Evolutionary conservation across 2,329 filamentous ascomycete genomes (phyloP).

Genomic region (Juglanconis juglandina): DNA sequence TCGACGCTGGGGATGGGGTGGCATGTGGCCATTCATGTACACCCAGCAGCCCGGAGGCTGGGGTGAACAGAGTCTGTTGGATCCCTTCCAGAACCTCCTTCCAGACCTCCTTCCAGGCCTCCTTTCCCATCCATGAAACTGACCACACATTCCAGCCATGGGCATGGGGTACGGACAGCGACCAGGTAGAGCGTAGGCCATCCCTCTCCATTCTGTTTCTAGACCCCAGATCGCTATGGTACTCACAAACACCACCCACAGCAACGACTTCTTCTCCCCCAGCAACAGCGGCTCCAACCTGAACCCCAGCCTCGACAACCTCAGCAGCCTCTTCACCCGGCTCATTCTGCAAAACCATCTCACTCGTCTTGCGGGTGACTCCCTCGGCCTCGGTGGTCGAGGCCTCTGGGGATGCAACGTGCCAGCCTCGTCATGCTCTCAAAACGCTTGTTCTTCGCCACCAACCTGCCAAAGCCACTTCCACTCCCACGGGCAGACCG

Average conservation of each 20-base stretch:
- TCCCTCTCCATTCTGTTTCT: too few species aligned
- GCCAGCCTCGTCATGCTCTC: not conserved
- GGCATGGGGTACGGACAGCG: constrained; percentile 7
- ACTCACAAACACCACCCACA: not conserved
- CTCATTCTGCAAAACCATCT: constrained; percentile 17
- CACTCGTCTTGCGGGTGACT: constrained; percentile 6
- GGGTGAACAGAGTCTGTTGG: constrained; percentile 12
- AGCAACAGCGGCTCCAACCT: not conserved
- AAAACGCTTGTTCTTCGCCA: not conserved
- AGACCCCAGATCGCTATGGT: too few species aligned
- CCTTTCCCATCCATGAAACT: too few species aligned
- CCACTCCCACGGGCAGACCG: not conserved
- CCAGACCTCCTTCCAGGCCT: not conserved
- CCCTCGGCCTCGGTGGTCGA: constrained; percentile 1
- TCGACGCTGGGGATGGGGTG: constrained; percentile 2
- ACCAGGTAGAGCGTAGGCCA: not conserved
- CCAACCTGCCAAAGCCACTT: not conserved
- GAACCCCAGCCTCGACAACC: not conserved
- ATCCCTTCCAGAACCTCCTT: not conserved
- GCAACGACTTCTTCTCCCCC: not conserved
- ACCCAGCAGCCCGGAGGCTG: constrained; percentile 13
- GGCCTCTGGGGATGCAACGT: constrained; percentile 11
- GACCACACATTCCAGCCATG: not conserved
- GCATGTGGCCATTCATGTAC: constrained; percentile 8
- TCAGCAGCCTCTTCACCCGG: constrained; percentile 12